These are phyloP conservation scores for Blastobotrys chiropterorum DNA, from an alignment of 805 yeast species.

Conservation along the genomic window DNA sequence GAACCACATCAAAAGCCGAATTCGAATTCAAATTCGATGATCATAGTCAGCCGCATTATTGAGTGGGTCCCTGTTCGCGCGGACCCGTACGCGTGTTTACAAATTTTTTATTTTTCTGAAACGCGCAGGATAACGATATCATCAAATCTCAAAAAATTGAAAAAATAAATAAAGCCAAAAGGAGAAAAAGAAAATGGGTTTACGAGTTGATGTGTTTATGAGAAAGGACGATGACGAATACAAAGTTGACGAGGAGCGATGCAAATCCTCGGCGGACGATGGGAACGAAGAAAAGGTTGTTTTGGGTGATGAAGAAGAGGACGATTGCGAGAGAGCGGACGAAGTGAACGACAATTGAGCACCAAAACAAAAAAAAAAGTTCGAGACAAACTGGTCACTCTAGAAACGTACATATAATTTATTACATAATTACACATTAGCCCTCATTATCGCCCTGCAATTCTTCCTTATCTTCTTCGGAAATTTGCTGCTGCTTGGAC, in stretches of 20 bases:
- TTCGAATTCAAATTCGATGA: too few relatives aligned
- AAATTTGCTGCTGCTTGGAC: slow-evolving; percentile 14
- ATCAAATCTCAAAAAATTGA: too few relatives aligned
- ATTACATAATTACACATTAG: slow-evolving; percentile 3
- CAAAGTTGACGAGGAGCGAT: not conserved
- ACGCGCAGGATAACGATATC: too few relatives aligned
- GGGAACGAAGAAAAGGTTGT: not conserved
- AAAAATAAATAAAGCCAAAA: not conserved
- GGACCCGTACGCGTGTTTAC: not conserved
- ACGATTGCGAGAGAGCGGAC: not conserved
- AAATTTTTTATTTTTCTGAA: too few relatives aligned
- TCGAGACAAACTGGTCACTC: not conserved
- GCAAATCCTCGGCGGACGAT: not conserved
- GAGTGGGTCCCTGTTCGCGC: too few relatives aligned
- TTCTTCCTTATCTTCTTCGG: slow-evolving; percentile 30
- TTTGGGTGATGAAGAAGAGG: not conserved
- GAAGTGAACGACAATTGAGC: not conserved
- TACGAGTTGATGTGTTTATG: not conserved
- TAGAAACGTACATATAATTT: too few relatives aligned
- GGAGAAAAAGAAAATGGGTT: not conserved
- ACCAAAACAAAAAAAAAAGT: not conserved
- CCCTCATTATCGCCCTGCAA: slow-evolving; percentile 32
- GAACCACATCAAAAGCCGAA: too few relatives aligned
- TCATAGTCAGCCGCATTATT: too few relatives aligned
- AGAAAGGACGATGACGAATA: not conserved